Evolutionary conservation across 768 basidiomycete species (phyloP).

Genomic region (Scleroderma bovista): DNA sequence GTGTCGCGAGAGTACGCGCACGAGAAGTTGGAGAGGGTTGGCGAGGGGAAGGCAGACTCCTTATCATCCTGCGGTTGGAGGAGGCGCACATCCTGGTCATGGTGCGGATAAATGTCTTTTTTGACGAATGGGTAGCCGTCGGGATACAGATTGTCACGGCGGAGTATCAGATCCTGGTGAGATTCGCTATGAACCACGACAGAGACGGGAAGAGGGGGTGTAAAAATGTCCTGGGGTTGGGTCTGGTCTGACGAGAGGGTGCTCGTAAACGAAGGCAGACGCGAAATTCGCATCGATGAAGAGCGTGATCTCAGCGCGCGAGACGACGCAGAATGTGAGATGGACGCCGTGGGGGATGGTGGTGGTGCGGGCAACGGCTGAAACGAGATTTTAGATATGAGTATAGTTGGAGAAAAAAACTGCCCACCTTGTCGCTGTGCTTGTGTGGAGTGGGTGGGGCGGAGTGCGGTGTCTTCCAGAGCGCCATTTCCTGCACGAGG

Average conservation of each 20-base stretch:
- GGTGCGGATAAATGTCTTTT: conserved; percentile 9
- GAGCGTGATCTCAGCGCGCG: conserved; percentile 26
- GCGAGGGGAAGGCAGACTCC: conserved; percentile 23
- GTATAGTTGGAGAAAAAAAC: background rate
- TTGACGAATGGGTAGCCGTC: conserved; percentile 4
- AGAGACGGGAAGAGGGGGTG: conserved; percentile 23
- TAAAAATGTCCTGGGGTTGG: conserved; percentile 18
- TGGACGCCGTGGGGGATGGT: conserved; percentile 23
- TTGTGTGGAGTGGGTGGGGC: conserved; percentile 8
- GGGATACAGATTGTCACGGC: conserved; percentile 9
- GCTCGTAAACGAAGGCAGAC: conserved; percentile 29
- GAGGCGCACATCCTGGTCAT: conserved; percentile 15
- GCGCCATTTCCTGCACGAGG: conserved; percentile 32
- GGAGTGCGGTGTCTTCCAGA: conserved; percentile 13
- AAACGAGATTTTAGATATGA: background rate
- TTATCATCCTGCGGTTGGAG: conserved; percentile 16
- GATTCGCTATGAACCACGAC: conserved; percentile 25
- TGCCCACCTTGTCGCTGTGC: conserved; percentile 5
- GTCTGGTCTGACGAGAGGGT: conserved; percentile 31
- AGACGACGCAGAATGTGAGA: conserved; percentile 20
- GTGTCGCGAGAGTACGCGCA: conserved; percentile 23
- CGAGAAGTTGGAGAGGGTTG: conserved; percentile 25
- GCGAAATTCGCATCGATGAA: conserved; percentile 25
- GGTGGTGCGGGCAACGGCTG: conserved; percentile 14
- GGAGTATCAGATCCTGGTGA: conserved; percentile 20